Base-by-base conservation (phyloP, 352 stramenopile genomes). In the Globisporangium alternatum region DNA sequence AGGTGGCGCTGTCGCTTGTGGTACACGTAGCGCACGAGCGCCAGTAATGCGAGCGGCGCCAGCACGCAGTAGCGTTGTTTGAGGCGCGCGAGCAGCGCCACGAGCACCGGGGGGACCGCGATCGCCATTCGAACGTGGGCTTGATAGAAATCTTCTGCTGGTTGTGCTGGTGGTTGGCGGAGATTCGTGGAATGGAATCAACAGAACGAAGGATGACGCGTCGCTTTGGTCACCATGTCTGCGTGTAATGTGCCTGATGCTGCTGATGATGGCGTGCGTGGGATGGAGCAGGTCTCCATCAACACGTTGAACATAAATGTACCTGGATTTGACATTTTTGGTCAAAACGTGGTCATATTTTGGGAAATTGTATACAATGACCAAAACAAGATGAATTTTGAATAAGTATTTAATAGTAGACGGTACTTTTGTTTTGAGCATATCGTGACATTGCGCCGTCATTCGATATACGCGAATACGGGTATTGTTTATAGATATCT, bases 21-120 rank as follows among this genome's bases (percentile, higher is more conserved):
- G 39, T 80, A 83, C 54, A 85, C 66, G 54, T 72, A 78, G 43
- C 78, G 72, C 66, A 71, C 64, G 22, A 88, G 71, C 31, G 70
- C 72, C 15, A 90, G 49, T 1, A 75, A 64, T 3, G 78, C 31
- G 3, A 89, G n/a, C 13, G 73, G 68, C 2, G 71, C 68, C n/a
- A 78, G 37, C 2, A 81, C 45, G 22, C 64, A 66, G 64, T 82
- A 70, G 10, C 70, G 72, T 28, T 70, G 39, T 61, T 72, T 67
- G 21, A 82, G 49, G 12, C 47, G 66, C 56, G 67, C 54, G 4
- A 82, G 22, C 48, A 84, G 74, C 31, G 56, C 55, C 7, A 52
- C 15, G 21, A 81, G 33, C 3, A 53, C 28, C 22, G 66, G 55
- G 13, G 63, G 52, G 17, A 74, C 44, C 31, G 52, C 58, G 43